phyloP scores from a whole-genome alignment of 345 rosid species.

The Combretum micranthum region DNA sequence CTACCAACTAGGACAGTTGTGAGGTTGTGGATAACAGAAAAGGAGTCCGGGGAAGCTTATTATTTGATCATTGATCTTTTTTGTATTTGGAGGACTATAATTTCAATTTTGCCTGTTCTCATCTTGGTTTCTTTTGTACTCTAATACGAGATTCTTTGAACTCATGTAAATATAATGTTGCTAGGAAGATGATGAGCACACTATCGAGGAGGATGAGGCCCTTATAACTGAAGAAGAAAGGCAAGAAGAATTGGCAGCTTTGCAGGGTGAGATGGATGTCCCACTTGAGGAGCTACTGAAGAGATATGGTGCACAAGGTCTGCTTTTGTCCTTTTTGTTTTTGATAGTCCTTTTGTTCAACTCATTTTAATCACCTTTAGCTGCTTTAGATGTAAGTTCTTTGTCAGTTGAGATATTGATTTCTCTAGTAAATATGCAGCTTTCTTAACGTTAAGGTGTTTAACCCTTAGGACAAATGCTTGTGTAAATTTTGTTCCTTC shows the following conservation, averaged over 20 bases:
- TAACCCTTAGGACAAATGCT: too few relatives aligned
- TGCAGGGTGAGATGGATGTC: conserved; percentile 70
- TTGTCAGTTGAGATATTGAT: background rate
- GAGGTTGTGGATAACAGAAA: too few relatives aligned
- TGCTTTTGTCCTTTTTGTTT: conserved; percentile 35
- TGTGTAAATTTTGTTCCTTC: too few relatives aligned
- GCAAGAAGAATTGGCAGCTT: conserved; percentile 82
- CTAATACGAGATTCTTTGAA: conserved; percentile 1
- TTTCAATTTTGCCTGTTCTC: background rate
- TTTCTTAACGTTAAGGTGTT: too few relatives aligned
- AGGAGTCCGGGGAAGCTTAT: too few relatives aligned
- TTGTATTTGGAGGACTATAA: too few relatives aligned
- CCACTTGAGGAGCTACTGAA: conserved; percentile 85
- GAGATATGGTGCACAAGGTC: conserved; percentile 38
- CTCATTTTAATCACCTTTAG: background rate
- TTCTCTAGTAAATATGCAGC: too few relatives aligned
- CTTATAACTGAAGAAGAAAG: conserved; percentile 78
- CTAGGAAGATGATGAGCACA: conserved; percentile 98
- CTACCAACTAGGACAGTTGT: too few relatives aligned
- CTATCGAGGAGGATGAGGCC: conserved; percentile 93
- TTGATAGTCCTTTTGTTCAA: background rate
- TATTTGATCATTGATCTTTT: too few relatives aligned
- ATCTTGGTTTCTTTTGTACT: background rate
- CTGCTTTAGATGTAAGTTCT: background rate
- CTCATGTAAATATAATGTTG: conserved; percentile 16